These are phyloP conservation scores for Lentinula raphanica DNA, from an alignment of 768 basidiomycete species.

Conservation along the genomic window DNA sequence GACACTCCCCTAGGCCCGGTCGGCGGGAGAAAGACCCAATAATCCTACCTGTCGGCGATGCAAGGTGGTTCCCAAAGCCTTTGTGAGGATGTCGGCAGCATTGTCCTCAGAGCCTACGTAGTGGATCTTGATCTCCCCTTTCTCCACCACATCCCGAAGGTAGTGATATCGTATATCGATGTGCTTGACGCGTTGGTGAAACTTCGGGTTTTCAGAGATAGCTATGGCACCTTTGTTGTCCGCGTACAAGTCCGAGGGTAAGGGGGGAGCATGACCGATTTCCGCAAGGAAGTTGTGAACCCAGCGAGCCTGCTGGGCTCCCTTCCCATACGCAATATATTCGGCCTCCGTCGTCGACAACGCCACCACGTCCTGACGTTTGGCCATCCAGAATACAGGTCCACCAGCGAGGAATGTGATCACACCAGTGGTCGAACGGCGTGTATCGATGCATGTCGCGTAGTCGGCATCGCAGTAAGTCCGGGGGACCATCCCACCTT, in stretches of 20 bases:
- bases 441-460: too few relatives aligned
- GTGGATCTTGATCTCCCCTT: neutral
- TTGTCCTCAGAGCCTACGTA: conserved; percentile 10
- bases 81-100: conserved; percentile 23
- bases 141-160: conserved; percentile 20
- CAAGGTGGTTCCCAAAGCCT: neutral
- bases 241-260: neutral
- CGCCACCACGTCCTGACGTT: neutral
- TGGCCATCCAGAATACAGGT: neutral
- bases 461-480: too few relatives aligned
- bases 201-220: conserved; percentile 16
- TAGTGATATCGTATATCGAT: conserved; percentile 30
- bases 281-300: conserved; percentile 1
- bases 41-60: neutral
- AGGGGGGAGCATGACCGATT: neutral
- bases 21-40: neutral
- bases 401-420: neutral
- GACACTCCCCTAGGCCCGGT: conserved; percentile 1
- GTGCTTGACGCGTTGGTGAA: conserved; percentile 31
- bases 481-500: too few relatives aligned
- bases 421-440: neutral
- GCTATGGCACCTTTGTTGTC: conserved; percentile 25
- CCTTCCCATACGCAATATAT: neutral
- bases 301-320: neutral
- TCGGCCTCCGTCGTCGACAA: neutral